phyloP scores from a whole-genome alignment of 2,329 filamentous ascomycete species.

The Claviceps pusilla region DNA sequence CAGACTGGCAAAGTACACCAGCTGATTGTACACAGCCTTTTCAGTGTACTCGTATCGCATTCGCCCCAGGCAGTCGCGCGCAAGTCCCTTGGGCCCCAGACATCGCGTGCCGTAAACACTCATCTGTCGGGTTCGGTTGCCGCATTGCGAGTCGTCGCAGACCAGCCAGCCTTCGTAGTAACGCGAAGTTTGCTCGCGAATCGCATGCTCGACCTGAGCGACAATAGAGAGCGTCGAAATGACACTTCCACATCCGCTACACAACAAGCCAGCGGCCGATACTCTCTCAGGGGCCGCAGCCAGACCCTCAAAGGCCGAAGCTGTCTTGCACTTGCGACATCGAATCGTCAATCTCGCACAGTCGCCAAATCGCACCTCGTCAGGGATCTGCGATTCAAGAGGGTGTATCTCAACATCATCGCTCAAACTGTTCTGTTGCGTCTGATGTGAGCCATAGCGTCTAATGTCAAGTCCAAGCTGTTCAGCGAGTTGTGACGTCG shows the following conservation, averaged over 20 bases:
- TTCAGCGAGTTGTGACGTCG: slow-evolving; percentile 76
- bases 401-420: slow-evolving; percentile 67
- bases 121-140: slow-evolving; percentile 77
- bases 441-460: slow-evolving; percentile 51
- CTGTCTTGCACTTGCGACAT: slow-evolving; percentile 65
- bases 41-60: slow-evolving; percentile 84
- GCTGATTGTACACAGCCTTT: slow-evolving; percentile 86
- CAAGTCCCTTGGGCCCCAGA: slow-evolving; percentile 72
- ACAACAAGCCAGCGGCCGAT: slow-evolving; percentile 60
- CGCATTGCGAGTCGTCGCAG: slow-evolving; percentile 80
- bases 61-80: slow-evolving; percentile 65
- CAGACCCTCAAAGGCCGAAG: slow-evolving; percentile 64
- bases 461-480: slow-evolving; percentile 82
- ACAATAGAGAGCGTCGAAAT: slow-evolving; percentile 61
- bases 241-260: slow-evolving; percentile 49
- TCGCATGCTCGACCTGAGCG: slow-evolving; percentile 73
- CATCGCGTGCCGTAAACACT: slow-evolving; percentile 85
- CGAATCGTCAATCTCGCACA: slow-evolving; percentile 62
- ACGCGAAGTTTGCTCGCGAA: slow-evolving; percentile 59
- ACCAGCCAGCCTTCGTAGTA: slow-evolving; percentile 91
- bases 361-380: slow-evolving; percentile 75
- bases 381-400: slow-evolving; percentile 85
- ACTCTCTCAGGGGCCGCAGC: slow-evolving; percentile 41
- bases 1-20: slow-evolving; percentile 70
- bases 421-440: slow-evolving; percentile 32